Evolutionary conservation across 2,329 filamentous ascomycete species (phyloP), one percentile per base, ranked within the genome.

Genomic region (Teratosphaeria viscida): DNA sequence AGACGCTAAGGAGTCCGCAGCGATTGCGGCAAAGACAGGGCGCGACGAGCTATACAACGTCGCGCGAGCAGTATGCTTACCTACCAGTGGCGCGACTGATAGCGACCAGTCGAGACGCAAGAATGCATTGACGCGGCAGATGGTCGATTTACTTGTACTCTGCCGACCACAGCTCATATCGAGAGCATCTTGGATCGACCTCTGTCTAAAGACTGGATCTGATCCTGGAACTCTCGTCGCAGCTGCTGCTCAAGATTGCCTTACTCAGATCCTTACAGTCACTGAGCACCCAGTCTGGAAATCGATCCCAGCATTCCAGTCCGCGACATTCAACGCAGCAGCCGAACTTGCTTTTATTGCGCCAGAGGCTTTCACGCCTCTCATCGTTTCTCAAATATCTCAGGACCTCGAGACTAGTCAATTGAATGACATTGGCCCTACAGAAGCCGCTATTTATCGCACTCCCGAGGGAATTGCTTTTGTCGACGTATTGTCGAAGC

Each of bases 331-430:
- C 73, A 86, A 85, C 66, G 90, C 92, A 7, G 89, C 90, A 11
- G 91, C 92, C 43, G 94, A 97, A 69, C 79, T 99, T 60, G 92
- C 90, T 2, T 99, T 99, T 70, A 90, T 99, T 29, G 89, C 92
- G 4, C 94, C 94, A 0, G 88, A 94, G 52, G 79, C 79, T 16
- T 88, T 95, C 74, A 87, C 90, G 23, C 83, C 90, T 4, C 82
- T 83, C 7, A 81, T 99, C 27, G 83, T 96, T 29, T 76, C 85
- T 32, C 83, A 94, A 54, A 85, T 99, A 56, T 79, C 81, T 58
- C 74, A 81, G 32, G 91, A 97, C 72, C 79, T 99, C 23, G 80
- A 91, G 63, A 80, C 84, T 1, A 75, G 80, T 52, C 85, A 89
- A 61, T 79, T 96, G 3, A 79, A 84, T 12, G 81, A 83, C 26